Evolutionary conservation across 345 rosid genomes (phyloP).

Genomic region (Populus simonii): DNA sequence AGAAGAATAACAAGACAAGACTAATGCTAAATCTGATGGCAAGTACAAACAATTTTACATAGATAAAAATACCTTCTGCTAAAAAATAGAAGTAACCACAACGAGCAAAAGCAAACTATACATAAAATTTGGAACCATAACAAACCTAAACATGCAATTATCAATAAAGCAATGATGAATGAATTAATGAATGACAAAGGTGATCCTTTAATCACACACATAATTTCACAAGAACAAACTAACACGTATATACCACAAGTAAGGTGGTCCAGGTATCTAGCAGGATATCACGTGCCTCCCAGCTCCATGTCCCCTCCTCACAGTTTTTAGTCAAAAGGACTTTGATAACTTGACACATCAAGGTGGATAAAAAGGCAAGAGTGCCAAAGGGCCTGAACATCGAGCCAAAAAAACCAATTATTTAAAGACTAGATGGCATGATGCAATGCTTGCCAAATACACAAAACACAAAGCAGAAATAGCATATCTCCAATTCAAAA

Average conservation of each 20-base stretch:
- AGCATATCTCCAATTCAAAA: neutral
- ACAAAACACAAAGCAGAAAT: neutral
- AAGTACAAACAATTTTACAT: neutral
- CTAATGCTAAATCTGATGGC: neutral
- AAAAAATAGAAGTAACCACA: constrained; percentile 3
- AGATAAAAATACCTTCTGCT: neutral
- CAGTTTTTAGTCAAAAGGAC: constrained; percentile 53
- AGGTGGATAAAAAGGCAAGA: constrained; percentile 62
- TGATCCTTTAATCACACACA: neutral
- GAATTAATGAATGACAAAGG: too few relatives aligned
- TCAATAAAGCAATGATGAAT: too few relatives aligned
- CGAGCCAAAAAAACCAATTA: constrained; percentile 17
- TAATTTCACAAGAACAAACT: too few relatives aligned
- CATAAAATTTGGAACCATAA: too few relatives aligned
- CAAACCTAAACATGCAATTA: too few relatives aligned
- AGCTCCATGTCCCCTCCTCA: constrained; percentile 90
- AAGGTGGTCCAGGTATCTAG: constrained; percentile 90
- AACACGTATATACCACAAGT: constrained; percentile 56
- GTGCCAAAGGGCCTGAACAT: constrained; percentile 85
- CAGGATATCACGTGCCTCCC: constrained; percentile 95
- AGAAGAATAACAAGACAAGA: neutral
- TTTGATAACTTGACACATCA: constrained; percentile 93
- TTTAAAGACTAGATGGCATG: constrained; percentile 1
- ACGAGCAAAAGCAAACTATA: too few relatives aligned
- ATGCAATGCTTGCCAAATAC: neutral